Evolutionary conservation across 2,329 filamentous ascomycete species (phyloP).

Genomic region (Clarireedia homoeocarpa): DNA sequence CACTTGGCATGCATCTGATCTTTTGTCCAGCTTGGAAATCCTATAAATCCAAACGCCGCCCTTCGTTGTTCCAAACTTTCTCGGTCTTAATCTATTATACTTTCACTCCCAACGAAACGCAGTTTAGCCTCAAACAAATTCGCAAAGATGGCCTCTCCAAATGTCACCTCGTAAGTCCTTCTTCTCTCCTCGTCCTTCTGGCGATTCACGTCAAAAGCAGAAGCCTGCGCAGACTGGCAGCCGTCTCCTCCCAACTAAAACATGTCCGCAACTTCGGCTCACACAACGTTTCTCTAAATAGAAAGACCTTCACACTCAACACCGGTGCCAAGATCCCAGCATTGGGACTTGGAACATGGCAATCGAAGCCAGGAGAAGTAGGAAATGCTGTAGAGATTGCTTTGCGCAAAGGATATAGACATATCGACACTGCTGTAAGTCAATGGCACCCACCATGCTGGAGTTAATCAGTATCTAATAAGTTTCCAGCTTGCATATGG

Average conservation of each 20-base stretch:
- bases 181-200: background rate
- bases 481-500: conserved; percentile 54
- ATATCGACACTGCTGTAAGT: conserved; percentile 54
- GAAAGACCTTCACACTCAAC: conserved; percentile 60
- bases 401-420: conserved; percentile 60
- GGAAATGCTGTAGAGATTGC: conserved; percentile 63
- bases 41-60: no score
- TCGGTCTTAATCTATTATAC: background rate
- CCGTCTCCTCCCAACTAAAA: conserved; percentile 4
- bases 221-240: conserved; percentile 9
- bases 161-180: conserved; percentile 24
- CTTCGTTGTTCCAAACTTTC: background rate
- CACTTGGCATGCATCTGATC: background rate
- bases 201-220: conserved; percentile 14
- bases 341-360: conserved; percentile 73
- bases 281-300: conserved; percentile 15
- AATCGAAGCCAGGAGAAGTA: conserved; percentile 60
- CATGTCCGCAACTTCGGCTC: conserved; percentile 13
- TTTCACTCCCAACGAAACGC: background rate
- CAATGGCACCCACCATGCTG: conserved; percentile 12
- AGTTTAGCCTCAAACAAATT: background rate
- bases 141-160: conserved; percentile 26
- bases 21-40: background rate
- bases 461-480: background rate
- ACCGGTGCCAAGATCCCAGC: conserved; percentile 72